phyloP scores from a whole-genome alignment of 2,329 filamentous ascomycete genomes.

The Claviceps pusilla region DNA sequence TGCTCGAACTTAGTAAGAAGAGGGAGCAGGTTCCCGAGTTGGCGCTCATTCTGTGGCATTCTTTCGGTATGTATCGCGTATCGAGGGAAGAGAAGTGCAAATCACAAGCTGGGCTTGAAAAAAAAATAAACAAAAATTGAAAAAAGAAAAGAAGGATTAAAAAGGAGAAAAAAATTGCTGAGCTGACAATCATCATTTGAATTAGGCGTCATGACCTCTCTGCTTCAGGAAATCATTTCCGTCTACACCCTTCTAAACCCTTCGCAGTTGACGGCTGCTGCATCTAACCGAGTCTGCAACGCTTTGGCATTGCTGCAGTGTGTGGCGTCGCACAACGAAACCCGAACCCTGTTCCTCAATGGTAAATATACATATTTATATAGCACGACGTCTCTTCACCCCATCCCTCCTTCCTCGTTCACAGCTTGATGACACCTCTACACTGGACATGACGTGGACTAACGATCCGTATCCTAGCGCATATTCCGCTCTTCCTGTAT shows the following conservation, averaged over 20 bases:
- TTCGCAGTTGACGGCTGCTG: conserved; percentile 91
- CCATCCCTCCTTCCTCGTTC: neutral
- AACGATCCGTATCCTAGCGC: conserved; percentile 41
- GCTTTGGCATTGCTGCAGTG: conserved; percentile 90
- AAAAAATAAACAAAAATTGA: no score
- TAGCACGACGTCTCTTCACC: no score
- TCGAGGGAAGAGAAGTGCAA: neutral
- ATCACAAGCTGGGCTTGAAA: neutral
- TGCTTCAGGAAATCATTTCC: conserved; percentile 96
- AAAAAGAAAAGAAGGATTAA: no score
- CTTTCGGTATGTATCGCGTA: conserved; percentile 56
- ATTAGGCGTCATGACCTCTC: conserved; percentile 88
- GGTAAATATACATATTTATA: conserved; percentile 37
- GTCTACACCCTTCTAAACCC: conserved; percentile 95
- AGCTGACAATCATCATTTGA: neutral
- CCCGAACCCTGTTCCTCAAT: conserved; percentile 79
- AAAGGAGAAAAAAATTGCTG: neutral
- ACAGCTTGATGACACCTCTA: neutral
- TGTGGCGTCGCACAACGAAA: conserved; percentile 94
- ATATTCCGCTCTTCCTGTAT: conserved; percentile 94
- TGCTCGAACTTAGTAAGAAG: conserved; percentile 96
- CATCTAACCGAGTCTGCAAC: conserved; percentile 94
- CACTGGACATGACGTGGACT: neutral
- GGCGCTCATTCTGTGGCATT: conserved; percentile 94
- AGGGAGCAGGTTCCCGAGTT: conserved; percentile 93